Conservation (phyloP, 805 yeast species). For the Saccharomycopsis lassenensis region DNA sequence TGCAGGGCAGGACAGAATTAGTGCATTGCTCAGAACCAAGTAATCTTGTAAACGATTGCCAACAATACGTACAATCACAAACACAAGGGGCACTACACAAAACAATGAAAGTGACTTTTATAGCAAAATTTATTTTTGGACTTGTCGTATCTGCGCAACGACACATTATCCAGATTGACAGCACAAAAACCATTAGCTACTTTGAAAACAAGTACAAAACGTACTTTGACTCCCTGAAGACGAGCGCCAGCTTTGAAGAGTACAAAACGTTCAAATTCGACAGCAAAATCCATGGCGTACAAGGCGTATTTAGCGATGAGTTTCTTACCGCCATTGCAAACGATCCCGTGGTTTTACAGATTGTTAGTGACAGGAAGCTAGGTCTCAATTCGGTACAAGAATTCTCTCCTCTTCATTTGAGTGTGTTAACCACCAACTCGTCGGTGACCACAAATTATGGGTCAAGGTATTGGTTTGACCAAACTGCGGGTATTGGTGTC, state of each 20-base stretch:
- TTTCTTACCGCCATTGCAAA: conserved; percentile 1
- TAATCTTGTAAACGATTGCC: too few relatives aligned
- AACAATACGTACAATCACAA: too few relatives aligned
- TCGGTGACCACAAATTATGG: neutral
- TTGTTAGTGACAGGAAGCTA: conserved; percentile 7
- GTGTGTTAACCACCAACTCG: neutral
- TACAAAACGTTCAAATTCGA: conserved; percentile 8
- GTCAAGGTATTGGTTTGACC: conserved; percentile 24
- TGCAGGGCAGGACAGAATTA: too few relatives aligned
- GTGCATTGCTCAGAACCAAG: too few relatives aligned
- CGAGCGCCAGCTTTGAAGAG: neutral
- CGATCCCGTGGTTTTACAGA: conserved; percentile 5
- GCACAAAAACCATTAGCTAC: conserved; percentile 4
- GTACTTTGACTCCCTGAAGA: neutral
- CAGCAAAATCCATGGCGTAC: conserved; percentile 8
- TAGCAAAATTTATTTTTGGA: too few relatives aligned
- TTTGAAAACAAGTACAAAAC: conserved; percentile 2
- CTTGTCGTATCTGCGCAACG: too few relatives aligned
- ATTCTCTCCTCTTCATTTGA: conserved; percentile 33
- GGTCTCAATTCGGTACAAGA: conserved; percentile 24
- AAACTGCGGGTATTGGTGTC: conserved; percentile 44
- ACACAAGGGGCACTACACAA: too few relatives aligned
- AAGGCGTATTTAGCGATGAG: conserved; percentile 7
- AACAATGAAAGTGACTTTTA: too few relatives aligned
- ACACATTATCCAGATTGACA: conserved; percentile 6